Evolutionary conservation across 2,329 filamentous ascomycete genomes (phyloP).

Genomic region (Pseudogymnoascus pannorum): DNA sequence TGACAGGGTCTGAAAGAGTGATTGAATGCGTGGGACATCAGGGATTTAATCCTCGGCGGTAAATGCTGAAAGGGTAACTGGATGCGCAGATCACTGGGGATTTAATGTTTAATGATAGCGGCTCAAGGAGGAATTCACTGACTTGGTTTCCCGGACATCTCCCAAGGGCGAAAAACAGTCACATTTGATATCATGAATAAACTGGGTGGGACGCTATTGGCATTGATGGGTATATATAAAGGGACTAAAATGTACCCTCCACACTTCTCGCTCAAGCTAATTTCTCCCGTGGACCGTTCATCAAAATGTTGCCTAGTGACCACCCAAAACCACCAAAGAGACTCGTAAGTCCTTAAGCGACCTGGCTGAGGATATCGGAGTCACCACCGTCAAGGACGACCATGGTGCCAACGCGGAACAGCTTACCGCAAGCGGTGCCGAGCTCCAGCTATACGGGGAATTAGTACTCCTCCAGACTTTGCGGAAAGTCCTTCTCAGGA

Average conservation of each 20-base stretch:
- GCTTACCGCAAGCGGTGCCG: conserved; percentile 96
- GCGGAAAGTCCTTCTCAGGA: conserved; percentile 8
- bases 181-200: neutral
- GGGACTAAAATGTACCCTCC: conserved; percentile 1
- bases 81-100: too few species aligned
- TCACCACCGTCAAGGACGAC: conserved; percentile 94
- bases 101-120: too few species aligned
- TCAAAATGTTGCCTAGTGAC: conserved; percentile 1
- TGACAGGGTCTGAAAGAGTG: too few species aligned
- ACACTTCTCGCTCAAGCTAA: conserved; percentile 6
- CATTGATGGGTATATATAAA: conserved; percentile 7
- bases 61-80: too few species aligned
- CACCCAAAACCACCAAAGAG: conserved; percentile 2
- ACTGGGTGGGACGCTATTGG: conserved; percentile 6
- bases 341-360: conserved; percentile 50
- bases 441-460: conserved; percentile 76
- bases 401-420: conserved; percentile 98
- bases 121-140: too few species aligned
- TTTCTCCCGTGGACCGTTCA: neutral
- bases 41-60: too few species aligned
- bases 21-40: too few species aligned
- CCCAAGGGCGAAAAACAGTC: neutral
- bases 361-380: conserved; percentile 90
- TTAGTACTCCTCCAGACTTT: conserved; percentile 44
- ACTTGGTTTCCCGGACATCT: neutral